These are phyloP conservation scores for Pichia sp. DNA, from an alignment of 1,139 yeast species.

Conservation along the genomic window DNA sequence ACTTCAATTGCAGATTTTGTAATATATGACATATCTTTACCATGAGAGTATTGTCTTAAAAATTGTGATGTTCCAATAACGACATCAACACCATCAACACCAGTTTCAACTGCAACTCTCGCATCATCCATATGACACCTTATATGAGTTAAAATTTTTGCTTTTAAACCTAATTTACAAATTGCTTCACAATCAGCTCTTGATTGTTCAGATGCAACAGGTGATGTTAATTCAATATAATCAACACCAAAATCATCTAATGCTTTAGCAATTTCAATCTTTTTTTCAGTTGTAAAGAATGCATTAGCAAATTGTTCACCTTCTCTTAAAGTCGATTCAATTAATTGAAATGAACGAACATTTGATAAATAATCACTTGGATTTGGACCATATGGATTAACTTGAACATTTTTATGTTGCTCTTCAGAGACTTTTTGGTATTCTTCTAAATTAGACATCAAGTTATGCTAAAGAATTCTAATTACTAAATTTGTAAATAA, in stretches of 20 bases:
- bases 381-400: conserved; percentile 91
- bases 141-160: conserved; percentile 87
- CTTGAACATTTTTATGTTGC: conserved; percentile 28
- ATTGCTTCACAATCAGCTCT: conserved; percentile 94
- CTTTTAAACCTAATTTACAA: conserved; percentile 92
- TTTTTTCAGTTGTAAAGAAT: conserved; percentile 89
- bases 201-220: conserved; percentile 95
- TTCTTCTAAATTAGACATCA: conserved; percentile 20
- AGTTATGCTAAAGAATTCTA: too few relatives aligned
- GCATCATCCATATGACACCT: conserved; percentile 99
- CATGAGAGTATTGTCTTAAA: conserved; percentile 90
- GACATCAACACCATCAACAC: conserved; percentile 98
- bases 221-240: conserved; percentile 94
- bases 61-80: conserved; percentile 97
- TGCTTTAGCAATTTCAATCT: conserved; percentile 96
- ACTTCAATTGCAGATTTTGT: conserved; percentile 96
- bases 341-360: conserved; percentile 82
- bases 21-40: conserved; percentile 98
- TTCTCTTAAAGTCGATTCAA: conserved; percentile 94
- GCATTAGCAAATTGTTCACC: conserved; percentile 99
- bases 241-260: conserved; percentile 97
- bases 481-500: too few relatives aligned
- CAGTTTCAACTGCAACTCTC: conserved; percentile 92
- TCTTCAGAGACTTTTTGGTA: conserved; percentile 49
- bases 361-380: conserved; percentile 90